Evolutionary conservation across 1,139 yeast genomes (phyloP).

Genomic region (Kodamaea suecica): DNA sequence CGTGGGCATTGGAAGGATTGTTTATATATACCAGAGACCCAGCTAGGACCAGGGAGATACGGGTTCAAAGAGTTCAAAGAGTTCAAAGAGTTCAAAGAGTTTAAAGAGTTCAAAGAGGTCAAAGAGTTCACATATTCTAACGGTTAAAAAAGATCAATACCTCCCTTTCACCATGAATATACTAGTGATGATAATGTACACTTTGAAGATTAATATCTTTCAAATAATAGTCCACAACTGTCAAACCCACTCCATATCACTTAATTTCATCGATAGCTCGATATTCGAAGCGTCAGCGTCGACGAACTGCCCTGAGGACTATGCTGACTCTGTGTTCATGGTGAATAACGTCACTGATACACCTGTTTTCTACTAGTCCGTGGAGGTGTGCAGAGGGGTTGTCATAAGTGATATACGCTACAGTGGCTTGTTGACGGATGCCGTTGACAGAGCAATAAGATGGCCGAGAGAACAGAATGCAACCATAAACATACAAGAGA

Average conservation of each 20-base stretch:
- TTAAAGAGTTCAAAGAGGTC: no score
- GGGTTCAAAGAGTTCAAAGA: no score
- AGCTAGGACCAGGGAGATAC: no score
- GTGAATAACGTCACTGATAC: constrained; percentile 30
- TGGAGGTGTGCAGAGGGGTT: neutral
- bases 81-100: no score
- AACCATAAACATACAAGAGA: no score
- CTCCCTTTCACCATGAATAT: constrained; percentile 31
- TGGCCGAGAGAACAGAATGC: no score
- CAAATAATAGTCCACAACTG: constrained; percentile 36
- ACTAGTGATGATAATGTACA: constrained; percentile 32
- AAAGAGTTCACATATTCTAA: no score
- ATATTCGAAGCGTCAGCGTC: constrained; percentile 33
- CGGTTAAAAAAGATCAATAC: neutral
- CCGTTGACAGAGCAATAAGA: no score
- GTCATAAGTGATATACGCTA: no score
- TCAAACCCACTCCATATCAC: constrained; percentile 31
- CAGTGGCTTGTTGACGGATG: no score
- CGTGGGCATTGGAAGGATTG: no score
- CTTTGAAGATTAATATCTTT: constrained; percentile 38
- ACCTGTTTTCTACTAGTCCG: constrained; percentile 16
- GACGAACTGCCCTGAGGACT: constrained; percentile 23
- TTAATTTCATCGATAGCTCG: constrained; percentile 37
- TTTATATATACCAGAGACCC: no score
- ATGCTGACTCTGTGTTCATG: constrained; percentile 17